Base-by-base conservation (phyloP, 208 protist genomes). In the Acanthamoeba sp. region DNA sequence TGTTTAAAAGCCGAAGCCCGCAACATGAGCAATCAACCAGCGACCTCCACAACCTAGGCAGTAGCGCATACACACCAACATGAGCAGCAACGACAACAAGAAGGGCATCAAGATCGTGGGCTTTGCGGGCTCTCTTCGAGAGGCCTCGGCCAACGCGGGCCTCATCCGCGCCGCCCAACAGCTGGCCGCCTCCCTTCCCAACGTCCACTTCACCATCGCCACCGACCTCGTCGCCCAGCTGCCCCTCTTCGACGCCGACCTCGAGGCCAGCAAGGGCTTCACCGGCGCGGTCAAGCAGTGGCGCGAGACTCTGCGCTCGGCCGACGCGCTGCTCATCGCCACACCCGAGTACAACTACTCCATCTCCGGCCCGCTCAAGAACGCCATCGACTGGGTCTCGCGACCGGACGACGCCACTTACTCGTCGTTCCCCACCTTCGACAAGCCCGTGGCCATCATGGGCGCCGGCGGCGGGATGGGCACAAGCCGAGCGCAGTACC, bases 271-370 rank as follows among this genome's bases (percentile, higher is more conserved):
- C 7, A 4, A 22, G 29, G 4, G 62, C 20, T 69, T 22, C 62
- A 18, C 29, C 62, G 4, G 62, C 62, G 62, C 62, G 12, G 22
- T 62, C 62, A 69, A 22, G 62, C 27, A 5, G 18, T 69, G 5
- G 62, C 62, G 55, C 27, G 62, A 69, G 62, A 22, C 55, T 22
- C 16, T 62, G 55, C 55, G 55, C 12, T 62, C 55, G 16, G 64
- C 64, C 64, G 64, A 73, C 34, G 64, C 64, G 34, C 32, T 73
- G 34, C 64, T 73, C 32, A 73, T 73, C 34, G 64, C 64, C 64
- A 16, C 64, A 29, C 64, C 64, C 14, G 64, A 73, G 64, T 73
- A 73, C 64, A 73, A 73, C 64, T 73, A 73, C 64, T n/a, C 10
- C 29, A 10, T 38, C 32, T 2, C 64, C 14, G 64, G 64, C 64